A percentile compares a stretch with the other conserved stretches of the same genome.
phyloP scores from a whole-genome alignment of 345 rosid species.

The Melaleuca quinquenervia region DNA sequence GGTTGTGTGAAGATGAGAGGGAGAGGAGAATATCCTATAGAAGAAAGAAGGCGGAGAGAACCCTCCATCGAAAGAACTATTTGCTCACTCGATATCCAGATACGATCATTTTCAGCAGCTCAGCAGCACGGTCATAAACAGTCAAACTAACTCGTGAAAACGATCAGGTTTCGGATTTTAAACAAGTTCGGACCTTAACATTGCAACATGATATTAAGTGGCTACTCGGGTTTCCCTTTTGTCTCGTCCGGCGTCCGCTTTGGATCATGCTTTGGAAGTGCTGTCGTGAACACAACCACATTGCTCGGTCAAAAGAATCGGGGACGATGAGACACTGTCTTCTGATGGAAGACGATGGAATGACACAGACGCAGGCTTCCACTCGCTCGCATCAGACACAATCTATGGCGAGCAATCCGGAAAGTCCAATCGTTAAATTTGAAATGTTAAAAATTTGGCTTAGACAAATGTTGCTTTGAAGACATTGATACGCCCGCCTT shows the following conservation, averaged over 20 bases:
- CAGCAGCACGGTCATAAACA: not conserved
- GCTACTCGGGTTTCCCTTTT: not conserved
- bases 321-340: not conserved
- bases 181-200: not conserved
- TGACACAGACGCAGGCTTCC: not conserved
- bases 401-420: not conserved
- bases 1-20: too few relatives aligned
- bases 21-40: too few relatives aligned
- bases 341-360: not conserved
- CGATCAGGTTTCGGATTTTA: not conserved
- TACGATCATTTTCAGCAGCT: not conserved
- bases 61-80: not conserved
- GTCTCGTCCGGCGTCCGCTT: not conserved
- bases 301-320: not conserved
- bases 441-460: not conserved
- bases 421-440: not conserved
- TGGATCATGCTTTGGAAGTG: not conserved
- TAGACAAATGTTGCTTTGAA: not conserved
- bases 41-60: too few relatives aligned
- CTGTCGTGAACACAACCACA: not conserved
- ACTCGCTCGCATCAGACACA: not conserved
- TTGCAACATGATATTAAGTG: not conserved
- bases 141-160: not conserved
- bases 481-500: not conserved
- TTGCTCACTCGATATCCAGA: rapidly evolving